These are phyloP conservation scores for Cucumis cinereus DNA, from an alignment of 306 rosid genomes.

Conservation along the genomic window DNA sequence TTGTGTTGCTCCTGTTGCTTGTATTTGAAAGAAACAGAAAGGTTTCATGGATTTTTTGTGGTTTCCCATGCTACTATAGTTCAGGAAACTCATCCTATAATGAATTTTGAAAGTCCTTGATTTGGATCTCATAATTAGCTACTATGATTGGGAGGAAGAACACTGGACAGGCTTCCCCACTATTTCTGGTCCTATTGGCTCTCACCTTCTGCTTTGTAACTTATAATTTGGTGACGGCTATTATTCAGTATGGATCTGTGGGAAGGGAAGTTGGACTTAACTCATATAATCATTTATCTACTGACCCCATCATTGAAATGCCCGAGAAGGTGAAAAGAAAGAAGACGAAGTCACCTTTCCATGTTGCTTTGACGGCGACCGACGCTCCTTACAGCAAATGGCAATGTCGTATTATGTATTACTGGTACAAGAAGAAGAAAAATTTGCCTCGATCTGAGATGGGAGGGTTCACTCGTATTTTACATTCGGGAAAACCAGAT, in stretches of 20 bases:
- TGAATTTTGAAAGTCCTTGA: not conserved
- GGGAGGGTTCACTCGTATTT: conserved; percentile 94
- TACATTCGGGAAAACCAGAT: conserved; percentile 83
- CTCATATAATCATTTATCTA: conserved; percentile 15
- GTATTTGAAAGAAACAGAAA: not conserved
- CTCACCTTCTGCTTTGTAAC: conserved; percentile 68
- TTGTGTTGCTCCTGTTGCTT: not conserved
- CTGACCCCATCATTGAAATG: conserved; percentile 73
- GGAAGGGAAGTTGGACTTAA: conserved; percentile 21
- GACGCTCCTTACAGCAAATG: conserved; percentile 82
- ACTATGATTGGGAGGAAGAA: conserved; percentile 37
- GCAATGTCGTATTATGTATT: conserved; percentile 94
- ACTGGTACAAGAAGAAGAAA: conserved; percentile 68
- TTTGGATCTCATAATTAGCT: conserved; percentile 4
- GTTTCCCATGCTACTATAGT: not conserved
- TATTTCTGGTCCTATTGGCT: conserved; percentile 53
- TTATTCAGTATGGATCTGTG: conserved; percentile 40
- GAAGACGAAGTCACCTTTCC: conserved; percentile 48
- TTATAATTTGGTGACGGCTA: conserved; percentile 54
- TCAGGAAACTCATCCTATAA: not conserved
- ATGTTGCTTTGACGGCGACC: conserved; percentile 85
- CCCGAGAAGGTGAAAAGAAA: conserved; percentile 42
- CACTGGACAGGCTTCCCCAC: conserved; percentile 52
- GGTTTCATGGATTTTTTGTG: not conserved
- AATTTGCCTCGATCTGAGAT: conserved; percentile 69